phyloP scores from a whole-genome alignment of 345 rosid genomes.

The Populus ilicifolia region DNA sequence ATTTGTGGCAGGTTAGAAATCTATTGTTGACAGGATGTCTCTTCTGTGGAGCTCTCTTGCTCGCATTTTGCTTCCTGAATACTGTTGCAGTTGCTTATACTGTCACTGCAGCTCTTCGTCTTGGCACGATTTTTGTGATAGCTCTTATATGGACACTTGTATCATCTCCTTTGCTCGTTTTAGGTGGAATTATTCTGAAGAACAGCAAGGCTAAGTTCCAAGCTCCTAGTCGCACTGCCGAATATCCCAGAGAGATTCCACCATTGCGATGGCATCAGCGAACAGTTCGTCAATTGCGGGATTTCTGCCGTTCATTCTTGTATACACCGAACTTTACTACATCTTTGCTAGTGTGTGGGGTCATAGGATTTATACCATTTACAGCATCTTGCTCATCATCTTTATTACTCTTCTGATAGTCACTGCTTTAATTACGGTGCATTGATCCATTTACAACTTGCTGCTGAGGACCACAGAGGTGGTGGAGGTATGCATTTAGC shows the following conservation, averaged over 20 bases:
- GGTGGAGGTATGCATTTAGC: too few species aligned
- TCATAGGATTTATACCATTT: too few species aligned
- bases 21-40: conserved; percentile 76
- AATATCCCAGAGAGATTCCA: conserved; percentile 80
- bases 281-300: too few species aligned
- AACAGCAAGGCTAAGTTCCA: conserved; percentile 87
- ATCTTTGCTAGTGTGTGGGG: too few species aligned
- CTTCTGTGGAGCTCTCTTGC: conserved; percentile 81
- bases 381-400: too few species aligned
- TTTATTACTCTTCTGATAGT: too few species aligned
- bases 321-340: too few species aligned
- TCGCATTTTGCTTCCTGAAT: conserved; percentile 35
- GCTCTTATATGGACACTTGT: conserved; percentile 77
- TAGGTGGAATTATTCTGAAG: conserved; percentile 90
- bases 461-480: too few species aligned
- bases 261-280: too few species aligned
- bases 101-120: conserved; percentile 78
- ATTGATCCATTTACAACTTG: too few species aligned
- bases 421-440: too few species aligned
- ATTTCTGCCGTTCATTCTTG: too few species aligned
- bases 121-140: conserved; percentile 80
- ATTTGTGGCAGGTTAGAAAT: conserved; percentile 59
- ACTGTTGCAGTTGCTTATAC: conserved; percentile 66
- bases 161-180: conserved; percentile 70
- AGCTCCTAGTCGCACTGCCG: conserved; percentile 81